Evolutionary conservation across 2,329 filamentous ascomycete species (phyloP).

Genomic region (Knufia petricola): DNA sequence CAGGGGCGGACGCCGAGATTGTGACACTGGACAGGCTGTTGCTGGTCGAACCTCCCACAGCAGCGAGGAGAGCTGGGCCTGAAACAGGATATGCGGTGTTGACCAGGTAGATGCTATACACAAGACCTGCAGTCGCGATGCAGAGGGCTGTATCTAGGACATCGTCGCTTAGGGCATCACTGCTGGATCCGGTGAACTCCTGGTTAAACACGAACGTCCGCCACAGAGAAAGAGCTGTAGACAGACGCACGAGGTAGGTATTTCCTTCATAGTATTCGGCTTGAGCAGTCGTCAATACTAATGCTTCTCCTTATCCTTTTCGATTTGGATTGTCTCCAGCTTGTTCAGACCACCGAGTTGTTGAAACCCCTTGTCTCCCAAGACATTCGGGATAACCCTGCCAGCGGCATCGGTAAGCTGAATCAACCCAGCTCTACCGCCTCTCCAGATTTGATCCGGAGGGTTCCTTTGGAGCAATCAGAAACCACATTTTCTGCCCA

Average conservation of each 20-base stretch:
- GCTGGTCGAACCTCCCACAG: neutral
- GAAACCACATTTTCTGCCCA: conserved; percentile 48
- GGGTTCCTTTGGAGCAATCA: conserved; percentile 43
- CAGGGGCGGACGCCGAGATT: neutral
- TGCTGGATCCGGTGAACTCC: conserved; percentile 46
- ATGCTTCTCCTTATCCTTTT: too few relatives aligned
- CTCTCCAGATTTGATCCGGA: conserved; percentile 13
- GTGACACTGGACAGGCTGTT: neutral
- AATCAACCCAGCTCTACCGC: too few relatives aligned
- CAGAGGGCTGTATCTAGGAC: conserved; percentile 48
- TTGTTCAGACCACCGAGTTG: too few relatives aligned
- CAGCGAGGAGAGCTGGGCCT: conserved; percentile 33
- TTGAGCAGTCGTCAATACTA: too few relatives aligned
- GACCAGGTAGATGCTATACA: conserved; percentile 49
- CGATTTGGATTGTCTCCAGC: too few relatives aligned
- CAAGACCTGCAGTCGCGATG: conserved; percentile 49
- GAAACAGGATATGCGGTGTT: conserved; percentile 42
- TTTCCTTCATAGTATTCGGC: too few relatives aligned
- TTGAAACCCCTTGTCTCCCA: too few relatives aligned
- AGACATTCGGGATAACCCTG: too few relatives aligned
- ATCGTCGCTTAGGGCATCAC: conserved; percentile 39
- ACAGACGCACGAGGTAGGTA: too few relatives aligned
- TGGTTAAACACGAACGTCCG: too few relatives aligned
- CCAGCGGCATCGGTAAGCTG: too few relatives aligned
- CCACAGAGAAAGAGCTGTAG: too few relatives aligned